A percentile compares a stretch with the other conserved stretches of the same genome.
Evolutionary conservation across 2,329 filamentous ascomycete species (phyloP).

Genomic region (Ophiostoma quercus): DNA sequence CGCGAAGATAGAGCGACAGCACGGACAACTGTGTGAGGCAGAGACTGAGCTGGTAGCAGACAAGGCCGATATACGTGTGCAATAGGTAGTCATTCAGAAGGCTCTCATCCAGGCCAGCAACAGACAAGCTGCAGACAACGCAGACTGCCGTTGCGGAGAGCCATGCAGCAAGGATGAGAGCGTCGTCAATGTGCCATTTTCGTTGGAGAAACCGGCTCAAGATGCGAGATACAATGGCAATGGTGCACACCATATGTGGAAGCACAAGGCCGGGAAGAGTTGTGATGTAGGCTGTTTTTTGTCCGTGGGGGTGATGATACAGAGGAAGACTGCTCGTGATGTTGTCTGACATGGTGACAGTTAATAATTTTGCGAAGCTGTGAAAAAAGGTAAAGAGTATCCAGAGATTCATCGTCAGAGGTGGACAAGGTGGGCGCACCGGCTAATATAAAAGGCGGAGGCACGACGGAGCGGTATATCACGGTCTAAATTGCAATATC

Average conservation of each 20-base stretch:
- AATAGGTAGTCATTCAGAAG: background rate
- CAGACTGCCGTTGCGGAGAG: background rate
- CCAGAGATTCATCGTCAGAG: background rate
- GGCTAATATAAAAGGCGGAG: background rate
- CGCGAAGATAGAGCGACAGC: background rate
- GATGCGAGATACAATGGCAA: background rate
- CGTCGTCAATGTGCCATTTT: background rate
- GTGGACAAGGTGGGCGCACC: no score
- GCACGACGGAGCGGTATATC: background rate
- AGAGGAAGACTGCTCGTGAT: background rate
- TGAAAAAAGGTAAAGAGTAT: background rate
- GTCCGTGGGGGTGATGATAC: background rate
- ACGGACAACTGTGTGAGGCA: background rate
- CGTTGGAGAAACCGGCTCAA: no score
- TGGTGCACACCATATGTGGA: background rate
- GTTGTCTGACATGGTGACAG: background rate
- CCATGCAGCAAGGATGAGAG: background rate
- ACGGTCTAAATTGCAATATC: background rate
- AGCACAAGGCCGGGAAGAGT: background rate
- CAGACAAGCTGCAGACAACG: background rate
- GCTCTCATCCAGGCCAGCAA: background rate
- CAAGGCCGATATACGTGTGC: background rate
- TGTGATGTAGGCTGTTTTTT: background rate
- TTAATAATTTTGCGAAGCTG: background rate
- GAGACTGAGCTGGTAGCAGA: background rate